Evolutionary conservation across 345 rosid genomes (phyloP).

Genomic region (Pistacia vera): DNA sequence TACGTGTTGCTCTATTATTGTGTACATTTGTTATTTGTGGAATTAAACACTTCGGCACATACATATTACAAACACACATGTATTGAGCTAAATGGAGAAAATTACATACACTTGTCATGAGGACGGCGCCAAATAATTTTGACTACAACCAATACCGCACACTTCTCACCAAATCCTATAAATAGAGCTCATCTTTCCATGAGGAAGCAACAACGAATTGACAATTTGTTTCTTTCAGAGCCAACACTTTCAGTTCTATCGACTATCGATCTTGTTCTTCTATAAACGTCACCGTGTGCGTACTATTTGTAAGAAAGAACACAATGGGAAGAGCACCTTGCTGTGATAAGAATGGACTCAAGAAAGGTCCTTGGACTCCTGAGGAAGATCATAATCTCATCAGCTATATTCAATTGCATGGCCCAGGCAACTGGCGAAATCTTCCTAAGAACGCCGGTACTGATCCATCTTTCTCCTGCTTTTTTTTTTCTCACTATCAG

Average conservation of each 20-base stretch:
- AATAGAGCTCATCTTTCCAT: slow-evolving; percentile 18
- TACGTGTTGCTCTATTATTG: not conserved
- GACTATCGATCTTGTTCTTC: not conserved
- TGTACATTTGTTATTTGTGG: not conserved
- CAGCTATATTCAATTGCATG: slow-evolving; percentile 59
- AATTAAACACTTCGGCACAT: too few species aligned
- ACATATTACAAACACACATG: not conserved
- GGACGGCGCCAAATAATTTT: slow-evolving; percentile 54
- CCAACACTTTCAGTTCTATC: not conserved
- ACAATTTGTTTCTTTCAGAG: not conserved
- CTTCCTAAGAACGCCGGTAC: slow-evolving; percentile 85
- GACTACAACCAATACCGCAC: slow-evolving; percentile 30
- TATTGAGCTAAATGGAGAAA: not conserved
- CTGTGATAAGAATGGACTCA: slow-evolving; percentile 77
- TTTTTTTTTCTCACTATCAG: not conserved
- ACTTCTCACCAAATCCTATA: slow-evolving; percentile 7
- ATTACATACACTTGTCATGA: slow-evolving; percentile 9
- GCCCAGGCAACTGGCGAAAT: slow-evolving; percentile 72
- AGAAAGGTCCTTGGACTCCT: slow-evolving; percentile 87
- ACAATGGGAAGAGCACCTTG: slow-evolving; percentile 85
- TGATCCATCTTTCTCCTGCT: not conserved
- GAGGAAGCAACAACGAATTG: not conserved
- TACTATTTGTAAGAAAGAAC: not conserved
- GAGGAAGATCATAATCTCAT: slow-evolving; percentile 76
- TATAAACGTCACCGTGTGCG: not conserved